A percentile compares a stretch with the other conserved stretches of the same genome.
Conservation (phyloP, 2,329 filamentous ascomycete genomes). For the Cryphonectria nitschkei region DNA sequence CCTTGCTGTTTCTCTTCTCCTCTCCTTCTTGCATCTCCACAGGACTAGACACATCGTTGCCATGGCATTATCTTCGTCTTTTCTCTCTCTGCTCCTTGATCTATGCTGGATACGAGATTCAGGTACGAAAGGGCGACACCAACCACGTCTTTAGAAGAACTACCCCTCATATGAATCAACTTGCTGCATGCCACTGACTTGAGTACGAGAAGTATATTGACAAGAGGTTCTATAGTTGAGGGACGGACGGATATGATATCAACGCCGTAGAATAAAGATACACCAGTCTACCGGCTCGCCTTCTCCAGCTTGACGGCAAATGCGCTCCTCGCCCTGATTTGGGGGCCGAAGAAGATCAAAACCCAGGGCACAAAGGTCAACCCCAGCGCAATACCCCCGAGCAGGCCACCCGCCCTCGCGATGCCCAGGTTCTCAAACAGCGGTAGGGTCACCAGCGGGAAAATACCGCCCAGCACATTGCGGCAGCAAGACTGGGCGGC, state of each 20-base stretch:
- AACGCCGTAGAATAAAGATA: background rate
- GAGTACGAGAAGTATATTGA: background rate
- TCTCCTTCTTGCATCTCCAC: background rate
- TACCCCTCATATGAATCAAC: background rate
- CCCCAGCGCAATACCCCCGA: constrained; percentile 71
- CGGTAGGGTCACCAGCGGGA: constrained; percentile 74
- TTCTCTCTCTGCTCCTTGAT: background rate
- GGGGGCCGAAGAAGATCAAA: constrained; percentile 75
- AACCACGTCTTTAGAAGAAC: background rate
- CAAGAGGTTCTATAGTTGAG: background rate
- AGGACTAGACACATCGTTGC: background rate
- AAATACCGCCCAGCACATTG: constrained; percentile 80
- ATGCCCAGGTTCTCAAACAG: constrained; percentile 77
- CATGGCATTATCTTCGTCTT: background rate
- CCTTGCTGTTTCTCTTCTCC: background rate
- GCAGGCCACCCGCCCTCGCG: constrained; percentile 70
- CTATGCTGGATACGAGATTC: background rate
- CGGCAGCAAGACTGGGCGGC: constrained; percentile 86
- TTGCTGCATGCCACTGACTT: background rate
- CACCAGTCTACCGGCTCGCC: background rate
- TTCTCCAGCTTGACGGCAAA: constrained; percentile 64
- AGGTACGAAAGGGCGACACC: background rate
- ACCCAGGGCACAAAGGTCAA: constrained; percentile 88
- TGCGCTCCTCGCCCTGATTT: constrained; percentile 74
- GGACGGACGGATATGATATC: background rate